These are phyloP conservation scores for Aquanectria penicillioides DNA, from an alignment of 2,329 filamentous ascomycete species.

Conservation along the genomic window DNA sequence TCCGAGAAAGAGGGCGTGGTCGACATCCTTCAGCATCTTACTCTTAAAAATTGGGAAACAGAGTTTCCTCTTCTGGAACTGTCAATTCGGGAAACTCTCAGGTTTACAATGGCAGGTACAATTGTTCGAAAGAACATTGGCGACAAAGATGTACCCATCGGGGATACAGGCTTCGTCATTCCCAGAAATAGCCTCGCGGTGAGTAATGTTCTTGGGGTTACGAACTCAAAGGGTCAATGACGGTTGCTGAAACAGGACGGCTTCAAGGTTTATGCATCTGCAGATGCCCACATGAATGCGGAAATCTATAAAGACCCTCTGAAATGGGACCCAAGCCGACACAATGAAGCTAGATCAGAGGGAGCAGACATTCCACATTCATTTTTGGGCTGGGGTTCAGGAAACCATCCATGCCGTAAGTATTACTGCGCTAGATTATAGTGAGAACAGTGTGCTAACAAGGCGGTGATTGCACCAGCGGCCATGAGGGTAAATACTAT, in stretches of 20 bases:
- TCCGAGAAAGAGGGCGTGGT: not conserved
- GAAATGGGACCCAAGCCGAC: slow-evolving; percentile 13
- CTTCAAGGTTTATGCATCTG: slow-evolving; percentile 1
- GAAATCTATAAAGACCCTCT: not conserved
- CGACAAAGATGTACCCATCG: not conserved
- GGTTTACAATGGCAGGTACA: slow-evolving; percentile 14
- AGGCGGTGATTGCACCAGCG: too few relatives aligned
- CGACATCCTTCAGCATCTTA: not conserved
- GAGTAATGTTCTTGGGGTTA: not conserved
- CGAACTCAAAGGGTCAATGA: too few relatives aligned
- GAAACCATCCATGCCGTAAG: slow-evolving; percentile 19
- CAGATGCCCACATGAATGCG: slow-evolving; percentile 12
- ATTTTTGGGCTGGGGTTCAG: slow-evolving; percentile 11
- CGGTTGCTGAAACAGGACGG: too few relatives aligned
- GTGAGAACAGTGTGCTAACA: not conserved
- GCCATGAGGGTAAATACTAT: slow-evolving; percentile 9
- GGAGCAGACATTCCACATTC: not conserved
- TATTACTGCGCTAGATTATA: not conserved
- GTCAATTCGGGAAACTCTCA: not conserved
- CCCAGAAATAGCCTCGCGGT: slow-evolving; percentile 10
- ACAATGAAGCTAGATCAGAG: not conserved
- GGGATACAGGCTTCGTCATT: slow-evolving; percentile 2
- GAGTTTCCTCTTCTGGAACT: slow-evolving; percentile 8
- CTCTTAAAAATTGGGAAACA: slow-evolving; percentile 8
- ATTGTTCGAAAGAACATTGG: slow-evolving; percentile 16